Conservation (phyloP, 345 rosid genomes). For the Salix suchowensis region DNA sequence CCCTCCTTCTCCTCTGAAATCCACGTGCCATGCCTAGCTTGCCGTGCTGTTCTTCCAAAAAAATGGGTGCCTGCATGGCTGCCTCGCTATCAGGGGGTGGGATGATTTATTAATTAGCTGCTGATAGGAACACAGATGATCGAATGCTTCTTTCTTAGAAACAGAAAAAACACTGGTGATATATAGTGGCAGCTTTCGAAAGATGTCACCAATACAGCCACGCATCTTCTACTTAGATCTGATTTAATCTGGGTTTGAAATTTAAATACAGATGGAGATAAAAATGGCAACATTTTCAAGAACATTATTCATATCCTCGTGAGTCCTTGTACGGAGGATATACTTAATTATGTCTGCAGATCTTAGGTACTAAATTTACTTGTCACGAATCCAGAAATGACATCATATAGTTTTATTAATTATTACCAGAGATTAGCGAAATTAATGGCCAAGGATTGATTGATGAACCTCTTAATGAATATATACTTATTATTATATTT, state of each 20-base stretch:
- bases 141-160: not conserved
- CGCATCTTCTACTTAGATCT: not conserved
- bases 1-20: not conserved
- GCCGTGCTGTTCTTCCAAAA: slow-evolving; percentile 3
- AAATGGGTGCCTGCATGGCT: slow-evolving; percentile 10
- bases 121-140: not conserved
- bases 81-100: not conserved
- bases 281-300: not conserved
- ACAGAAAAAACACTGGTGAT: not conserved
- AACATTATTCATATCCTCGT: not conserved
- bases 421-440: not conserved
- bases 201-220: not conserved
- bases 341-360: too few relatives aligned
- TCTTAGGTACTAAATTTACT: not conserved
- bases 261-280: not conserved
- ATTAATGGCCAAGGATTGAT: not conserved
- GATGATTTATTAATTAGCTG: not conserved
- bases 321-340: not conserved
- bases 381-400: not conserved
- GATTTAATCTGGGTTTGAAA: not conserved
- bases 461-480: not conserved
- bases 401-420: not conserved
- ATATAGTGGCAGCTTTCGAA: not conserved
- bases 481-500: too few relatives aligned
- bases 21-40: not conserved